phyloP scores from a whole-genome alignment of 805 yeast genomes.

The Komagataella ulmi region DNA sequence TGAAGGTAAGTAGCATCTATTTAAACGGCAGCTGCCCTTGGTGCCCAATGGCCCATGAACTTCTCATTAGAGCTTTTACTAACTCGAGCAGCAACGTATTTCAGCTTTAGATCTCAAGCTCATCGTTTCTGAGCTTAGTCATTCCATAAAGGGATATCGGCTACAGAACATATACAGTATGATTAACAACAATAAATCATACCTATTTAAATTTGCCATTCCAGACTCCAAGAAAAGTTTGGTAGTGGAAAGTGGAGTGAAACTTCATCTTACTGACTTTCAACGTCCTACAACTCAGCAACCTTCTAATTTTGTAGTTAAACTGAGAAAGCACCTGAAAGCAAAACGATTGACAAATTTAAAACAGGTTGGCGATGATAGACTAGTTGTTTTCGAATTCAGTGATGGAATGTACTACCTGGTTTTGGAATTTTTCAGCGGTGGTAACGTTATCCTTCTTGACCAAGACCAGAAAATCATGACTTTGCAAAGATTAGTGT shows the following conservation, averaged over 20 bases:
- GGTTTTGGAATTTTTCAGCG: slow-evolving; percentile 87
- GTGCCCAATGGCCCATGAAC: background rate
- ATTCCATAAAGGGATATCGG: slow-evolving; percentile 47
- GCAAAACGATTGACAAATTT: slow-evolving; percentile 63
- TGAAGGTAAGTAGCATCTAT: background rate
- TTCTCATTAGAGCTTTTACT: background rate
- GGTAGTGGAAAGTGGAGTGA: slow-evolving; percentile 78
- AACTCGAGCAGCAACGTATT: slow-evolving; percentile 56
- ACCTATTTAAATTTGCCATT: slow-evolving; percentile 63
- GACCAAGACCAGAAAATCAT: slow-evolving; percentile 58
- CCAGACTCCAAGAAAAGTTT: slow-evolving; percentile 72
- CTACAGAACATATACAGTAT: slow-evolving; percentile 79
- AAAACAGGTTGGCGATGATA: slow-evolving; percentile 64
- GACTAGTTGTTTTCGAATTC: slow-evolving; percentile 76
- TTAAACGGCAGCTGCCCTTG: background rate
- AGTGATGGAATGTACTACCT: slow-evolving; percentile 69
- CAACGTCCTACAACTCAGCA: slow-evolving; percentile 69
- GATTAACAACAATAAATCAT: slow-evolving; percentile 57
- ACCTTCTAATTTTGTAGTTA: slow-evolving; percentile 79
- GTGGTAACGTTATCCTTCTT: slow-evolving; percentile 77
- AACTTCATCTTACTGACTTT: slow-evolving; percentile 65
- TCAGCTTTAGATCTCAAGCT: slow-evolving; percentile 74
- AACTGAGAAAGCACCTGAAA: slow-evolving; percentile 76
- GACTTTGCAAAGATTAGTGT: slow-evolving; percentile 66
- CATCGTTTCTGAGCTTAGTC: slow-evolving; percentile 50